Evolutionary conservation across 257 asterid species (phyloP), one percentile per base, ranked within the genome.

Genomic region (Galeopsis tetrahit): DNA sequence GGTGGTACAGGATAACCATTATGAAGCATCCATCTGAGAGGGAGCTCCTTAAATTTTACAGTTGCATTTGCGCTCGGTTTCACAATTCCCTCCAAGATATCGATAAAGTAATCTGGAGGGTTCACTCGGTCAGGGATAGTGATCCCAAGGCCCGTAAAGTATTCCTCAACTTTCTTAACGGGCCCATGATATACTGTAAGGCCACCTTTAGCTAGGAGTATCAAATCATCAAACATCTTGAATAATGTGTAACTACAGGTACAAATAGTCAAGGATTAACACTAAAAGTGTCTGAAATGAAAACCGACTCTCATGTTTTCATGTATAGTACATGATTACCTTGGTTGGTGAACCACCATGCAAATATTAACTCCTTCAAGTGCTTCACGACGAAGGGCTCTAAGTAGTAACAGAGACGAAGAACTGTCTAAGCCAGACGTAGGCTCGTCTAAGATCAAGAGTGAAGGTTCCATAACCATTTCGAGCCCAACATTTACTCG

Each of bases 381-480:
- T 70, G 99, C 96, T 87, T 95, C 98, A 56, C 98, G 97, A 1
- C 97, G 98, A 44, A 90, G 97, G 62, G 99, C 99, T 85, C 99
- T 81, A 31, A 95, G 92, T 36, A 95, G 90, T 48, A 95, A 76
- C 59, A 86, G 91, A 76, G 98, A 95, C 55, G 99, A 95, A 69
- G 97, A 88, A 79, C 99, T 95, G 79, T 95, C 99, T 81, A 92
- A 85, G 57, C 99, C 99, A 46, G 99, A 90, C n/a, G 99, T 95
- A 42, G 99, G 99, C 76, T 95, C 99, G 74, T 95, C 99, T 77
- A 95, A 83, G 84, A 95, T 92, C 81, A 95, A 79, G 62, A 95
- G 87, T 1, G 99, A 95, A 76, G 99, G 99, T 70, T 95, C 99
- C 96, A 95, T 95, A 36, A 95, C 99, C 99, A 95, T 92, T 83